Conservation (phyloP, 2,329 filamentous ascomycete genomes). For the Coleophoma eucalyptorum region DNA sequence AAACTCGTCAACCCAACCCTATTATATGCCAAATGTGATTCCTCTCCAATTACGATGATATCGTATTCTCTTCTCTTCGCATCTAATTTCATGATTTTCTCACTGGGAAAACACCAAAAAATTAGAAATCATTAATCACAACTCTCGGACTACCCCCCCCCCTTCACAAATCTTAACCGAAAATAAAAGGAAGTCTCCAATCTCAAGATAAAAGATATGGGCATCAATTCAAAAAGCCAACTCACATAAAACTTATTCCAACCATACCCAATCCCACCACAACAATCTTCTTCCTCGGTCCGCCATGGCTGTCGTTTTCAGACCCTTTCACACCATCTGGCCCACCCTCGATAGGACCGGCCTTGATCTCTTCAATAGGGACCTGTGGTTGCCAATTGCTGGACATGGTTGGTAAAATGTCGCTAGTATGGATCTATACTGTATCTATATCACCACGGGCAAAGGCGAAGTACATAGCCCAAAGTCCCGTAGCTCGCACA, state of each 20-base stretch:
- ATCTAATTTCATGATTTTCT: constrained; percentile 86
- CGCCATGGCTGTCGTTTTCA: constrained; percentile 15
- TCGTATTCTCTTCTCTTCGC: constrained; percentile 71
- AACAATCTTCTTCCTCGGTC: constrained; percentile 63
- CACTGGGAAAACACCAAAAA: constrained; percentile 43
- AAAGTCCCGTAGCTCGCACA: too few species aligned
- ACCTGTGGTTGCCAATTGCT: constrained; percentile 22
- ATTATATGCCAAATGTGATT: constrained; percentile 85
- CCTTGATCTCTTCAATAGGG: constrained; percentile 16
- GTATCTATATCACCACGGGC: too few species aligned
- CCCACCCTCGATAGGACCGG: constrained; percentile 13
- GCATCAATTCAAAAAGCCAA: constrained; percentile 11
- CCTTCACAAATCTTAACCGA: too few species aligned
- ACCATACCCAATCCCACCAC: constrained; percentile 92
- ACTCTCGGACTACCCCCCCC: too few species aligned
- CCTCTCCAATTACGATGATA: constrained; percentile 82
- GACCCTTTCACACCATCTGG: constrained; percentile 19
- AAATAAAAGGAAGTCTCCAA: too few species aligned
- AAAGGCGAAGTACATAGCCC: too few species aligned
- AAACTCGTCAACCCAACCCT: constrained; percentile 85
- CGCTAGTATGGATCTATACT: too few species aligned
- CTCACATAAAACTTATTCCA: constrained; percentile 82
- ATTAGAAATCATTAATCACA: too few species aligned
- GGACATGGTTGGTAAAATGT: constrained; percentile 13
- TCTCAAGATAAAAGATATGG: too few species aligned